These are phyloP conservation scores for Bruguiera sexangula DNA, from an alignment of 345 rosid genomes.

Conservation along the genomic window DNA sequence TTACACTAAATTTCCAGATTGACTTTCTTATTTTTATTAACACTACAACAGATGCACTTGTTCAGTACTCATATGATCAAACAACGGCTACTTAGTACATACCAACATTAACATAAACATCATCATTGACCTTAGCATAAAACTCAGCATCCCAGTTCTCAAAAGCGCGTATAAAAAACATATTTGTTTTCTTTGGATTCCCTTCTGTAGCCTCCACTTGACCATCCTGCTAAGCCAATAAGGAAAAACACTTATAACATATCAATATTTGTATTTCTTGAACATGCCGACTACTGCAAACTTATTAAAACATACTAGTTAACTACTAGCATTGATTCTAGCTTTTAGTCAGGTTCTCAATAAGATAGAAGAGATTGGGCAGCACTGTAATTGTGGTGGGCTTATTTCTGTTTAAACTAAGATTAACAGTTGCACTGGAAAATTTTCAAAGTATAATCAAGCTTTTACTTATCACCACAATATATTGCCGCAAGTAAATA, in stretches of 20 bases:
- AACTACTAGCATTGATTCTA: not conserved
- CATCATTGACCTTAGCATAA: constrained; percentile 73
- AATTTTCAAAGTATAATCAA: not conserved
- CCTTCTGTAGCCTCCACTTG: constrained; percentile 60
- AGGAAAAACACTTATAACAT: not conserved
- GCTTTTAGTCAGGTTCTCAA: not conserved
- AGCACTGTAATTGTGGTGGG: not conserved
- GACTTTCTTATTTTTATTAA: not conserved
- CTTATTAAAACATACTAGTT: not conserved
- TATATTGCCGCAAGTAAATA: no score
- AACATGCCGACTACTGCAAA: constrained; percentile 7
- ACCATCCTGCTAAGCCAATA: constrained; percentile 43
- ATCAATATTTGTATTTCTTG: not conserved
- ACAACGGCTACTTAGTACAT: constrained; percentile 22
- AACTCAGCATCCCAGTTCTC: constrained; percentile 74
- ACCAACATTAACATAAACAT: constrained; percentile 74
- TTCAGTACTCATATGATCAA: constrained; percentile 7
- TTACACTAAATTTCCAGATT: not conserved
- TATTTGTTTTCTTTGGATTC: constrained; percentile 46
- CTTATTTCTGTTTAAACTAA: not conserved
- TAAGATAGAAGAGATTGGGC: constrained; percentile 4
- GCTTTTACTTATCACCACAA: no score
- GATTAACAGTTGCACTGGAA: not conserved
- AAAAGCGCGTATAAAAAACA: constrained; percentile 44
- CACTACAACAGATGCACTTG: not conserved